Evolutionary conservation across 2,329 filamentous ascomycete species (phyloP).

Genomic region (Pestalotiopsis sp.): DNA sequence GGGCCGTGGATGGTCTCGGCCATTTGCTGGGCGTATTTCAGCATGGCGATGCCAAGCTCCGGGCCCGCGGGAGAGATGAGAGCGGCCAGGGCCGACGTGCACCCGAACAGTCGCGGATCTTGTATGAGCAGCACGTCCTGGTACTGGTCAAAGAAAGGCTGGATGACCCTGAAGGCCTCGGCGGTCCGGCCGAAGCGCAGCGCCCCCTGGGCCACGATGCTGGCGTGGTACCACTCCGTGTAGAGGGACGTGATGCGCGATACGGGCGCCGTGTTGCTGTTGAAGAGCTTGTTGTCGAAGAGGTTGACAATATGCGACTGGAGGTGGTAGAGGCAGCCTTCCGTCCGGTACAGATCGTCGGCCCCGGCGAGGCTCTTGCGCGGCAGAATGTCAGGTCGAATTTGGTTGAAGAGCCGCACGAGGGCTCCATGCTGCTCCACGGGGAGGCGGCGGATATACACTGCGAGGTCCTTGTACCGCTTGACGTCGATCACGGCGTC

Average conservation of each 20-base stretch:
- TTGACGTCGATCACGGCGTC: background rate
- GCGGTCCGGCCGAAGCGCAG: background rate
- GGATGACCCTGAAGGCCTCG: background rate
- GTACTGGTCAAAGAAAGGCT: background rate
- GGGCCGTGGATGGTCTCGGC: background rate
- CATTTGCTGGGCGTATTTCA: background rate
- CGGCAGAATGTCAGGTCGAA: background rate
- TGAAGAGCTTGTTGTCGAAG: background rate
- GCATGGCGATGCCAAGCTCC: background rate
- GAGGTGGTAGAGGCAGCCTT: background rate
- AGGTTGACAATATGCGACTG: background rate
- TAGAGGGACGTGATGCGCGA: background rate
- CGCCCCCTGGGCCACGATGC: background rate
- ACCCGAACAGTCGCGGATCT: background rate
- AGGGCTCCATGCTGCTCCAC: background rate
- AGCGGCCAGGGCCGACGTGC: background rate
- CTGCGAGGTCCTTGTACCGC: background rate
- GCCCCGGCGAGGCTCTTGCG: background rate
- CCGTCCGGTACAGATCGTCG: background rate
- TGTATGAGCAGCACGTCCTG: background rate
- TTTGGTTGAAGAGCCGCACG: background rate
- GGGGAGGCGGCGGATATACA: background rate
- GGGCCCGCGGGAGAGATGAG: background rate
- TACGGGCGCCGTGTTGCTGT: background rate
- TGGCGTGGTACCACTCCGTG: background rate